These are phyloP conservation scores for Dothideomycetidae sp. DNA, from an alignment of 2,329 filamentous ascomycete species.

Conservation along the genomic window DNA sequence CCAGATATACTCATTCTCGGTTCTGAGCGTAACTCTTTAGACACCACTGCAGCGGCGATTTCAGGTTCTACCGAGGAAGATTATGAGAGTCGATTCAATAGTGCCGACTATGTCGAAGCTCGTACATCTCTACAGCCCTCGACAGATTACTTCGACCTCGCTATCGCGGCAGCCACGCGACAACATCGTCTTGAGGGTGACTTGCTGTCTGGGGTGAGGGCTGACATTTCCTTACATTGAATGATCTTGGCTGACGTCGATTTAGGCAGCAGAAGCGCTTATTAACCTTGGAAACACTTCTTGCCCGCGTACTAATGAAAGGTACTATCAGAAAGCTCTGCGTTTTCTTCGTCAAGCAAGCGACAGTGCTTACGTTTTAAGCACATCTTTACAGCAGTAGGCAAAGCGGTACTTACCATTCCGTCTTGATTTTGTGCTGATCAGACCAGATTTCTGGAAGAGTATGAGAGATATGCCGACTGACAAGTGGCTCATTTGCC, in stretches of 20 bases:
- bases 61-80: slow-evolving; percentile 15
- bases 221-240: not conserved
- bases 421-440: not conserved
- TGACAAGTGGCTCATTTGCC: too few relatives aligned
- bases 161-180: slow-evolving; percentile 30
- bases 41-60: not conserved
- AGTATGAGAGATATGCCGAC: slow-evolving; percentile 26
- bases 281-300: slow-evolving; percentile 41
- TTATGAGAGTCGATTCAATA: slow-evolving; percentile 25
- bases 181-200: slow-evolving; percentile 27
- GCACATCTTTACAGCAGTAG: slow-evolving; percentile 34
- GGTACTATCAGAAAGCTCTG: slow-evolving; percentile 33
- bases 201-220: slow-evolving; percentile 32
- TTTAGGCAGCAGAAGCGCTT: slow-evolving; percentile 36
- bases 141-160: slow-evolving; percentile 36
- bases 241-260: too few relatives aligned
- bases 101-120: slow-evolving; percentile 37
- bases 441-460: slow-evolving; percentile 29
- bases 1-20: not conserved
- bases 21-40: not conserved
- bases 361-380: slow-evolving; percentile 30
- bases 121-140: slow-evolving; percentile 37
- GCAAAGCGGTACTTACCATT: slow-evolving; percentile 13
- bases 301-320: slow-evolving; percentile 29
- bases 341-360: slow-evolving; percentile 31